phyloP scores from a whole-genome alignment of 139 green algal species.

The Auxenochlorella pyrenoidosa region DNA sequence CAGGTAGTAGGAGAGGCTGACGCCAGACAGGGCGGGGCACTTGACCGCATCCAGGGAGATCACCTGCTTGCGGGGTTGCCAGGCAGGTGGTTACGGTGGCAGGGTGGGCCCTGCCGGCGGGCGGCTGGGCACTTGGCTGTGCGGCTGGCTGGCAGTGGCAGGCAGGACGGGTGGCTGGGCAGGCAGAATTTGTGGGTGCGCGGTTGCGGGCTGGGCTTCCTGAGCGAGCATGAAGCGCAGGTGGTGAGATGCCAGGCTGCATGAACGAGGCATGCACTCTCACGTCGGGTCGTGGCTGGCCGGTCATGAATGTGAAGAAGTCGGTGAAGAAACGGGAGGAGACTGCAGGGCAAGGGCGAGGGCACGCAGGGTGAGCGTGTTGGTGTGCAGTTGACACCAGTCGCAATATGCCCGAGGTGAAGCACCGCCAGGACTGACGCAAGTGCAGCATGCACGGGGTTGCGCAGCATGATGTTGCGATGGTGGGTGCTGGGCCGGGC shows the following conservation, averaged over 20 bases:
- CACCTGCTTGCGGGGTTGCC: background rate
- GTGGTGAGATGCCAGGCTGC: too few species aligned
- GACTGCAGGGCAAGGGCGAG: background rate
- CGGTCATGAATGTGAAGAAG: background rate
- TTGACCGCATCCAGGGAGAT: background rate
- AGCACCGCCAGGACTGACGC: background rate
- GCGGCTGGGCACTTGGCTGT: too few species aligned
- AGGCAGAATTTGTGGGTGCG: too few species aligned
- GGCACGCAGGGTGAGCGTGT: background rate
- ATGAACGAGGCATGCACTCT: background rate
- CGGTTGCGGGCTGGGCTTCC: too few species aligned
- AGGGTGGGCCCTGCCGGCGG: too few species aligned
- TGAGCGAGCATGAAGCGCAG: too few species aligned
- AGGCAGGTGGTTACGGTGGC: too few species aligned
- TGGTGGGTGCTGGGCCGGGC: too few species aligned
- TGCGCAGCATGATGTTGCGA: too few species aligned
- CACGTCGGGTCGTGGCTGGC: background rate
- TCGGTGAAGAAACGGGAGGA: conserved; percentile 7
- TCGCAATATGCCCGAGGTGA: background rate
- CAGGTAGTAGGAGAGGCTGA: conserved; percentile 2
- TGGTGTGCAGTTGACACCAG: too few species aligned
- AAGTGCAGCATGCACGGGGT: background rate
- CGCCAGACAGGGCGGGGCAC: background rate
- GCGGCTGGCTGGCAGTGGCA: too few species aligned
- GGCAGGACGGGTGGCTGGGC: background rate